phyloP scores from a whole-genome alignment of 176 grass and related monocot species.

The Raddia guianensis region DNA sequence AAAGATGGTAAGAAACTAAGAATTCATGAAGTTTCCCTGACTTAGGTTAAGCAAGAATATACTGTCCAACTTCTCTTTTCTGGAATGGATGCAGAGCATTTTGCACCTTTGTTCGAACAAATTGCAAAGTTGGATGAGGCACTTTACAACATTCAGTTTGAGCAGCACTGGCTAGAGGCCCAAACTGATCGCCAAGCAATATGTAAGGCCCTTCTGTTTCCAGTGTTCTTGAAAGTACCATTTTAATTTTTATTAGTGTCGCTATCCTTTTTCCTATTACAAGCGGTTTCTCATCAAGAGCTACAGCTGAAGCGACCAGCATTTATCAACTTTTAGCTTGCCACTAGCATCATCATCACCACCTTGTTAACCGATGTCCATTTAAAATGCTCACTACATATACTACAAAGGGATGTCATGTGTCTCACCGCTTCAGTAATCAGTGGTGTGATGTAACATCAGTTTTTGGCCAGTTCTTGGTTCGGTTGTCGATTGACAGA shows the following conservation, averaged over 20 bases:
- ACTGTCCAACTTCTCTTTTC: not conserved
- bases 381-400: not conserved
- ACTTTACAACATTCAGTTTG: slow-evolving; percentile 98
- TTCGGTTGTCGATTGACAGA: not conserved
- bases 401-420: slow-evolving; percentile 14
- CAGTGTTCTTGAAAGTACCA: slow-evolving; percentile 6
- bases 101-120: slow-evolving; percentile 87
- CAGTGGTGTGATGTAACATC: not conserved
- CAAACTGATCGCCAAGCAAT: slow-evolving; percentile 98
- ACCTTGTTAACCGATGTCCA: not conserved
- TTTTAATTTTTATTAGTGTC: not conserved
- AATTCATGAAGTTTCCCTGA: slow-evolving; percentile 19
- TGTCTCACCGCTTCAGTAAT: not conserved
- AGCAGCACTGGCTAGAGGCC: slow-evolving; percentile 98
- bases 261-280: not conserved
- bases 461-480: slow-evolving; percentile 7
- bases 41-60: not conserved
- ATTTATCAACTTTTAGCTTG: not conserved
- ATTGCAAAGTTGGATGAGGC: slow-evolving; percentile 96
- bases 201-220: slow-evolving; percentile 44
- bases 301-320: not conserved
- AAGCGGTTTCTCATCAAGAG: not conserved
- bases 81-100: slow-evolving; percentile 74
- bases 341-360: not conserved
- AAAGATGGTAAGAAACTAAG: slow-evolving; percentile 88